These are phyloP conservation scores for Monosporozyma aerobia DNA, from an alignment of 805 yeast species.

Conservation along the genomic window DNA sequence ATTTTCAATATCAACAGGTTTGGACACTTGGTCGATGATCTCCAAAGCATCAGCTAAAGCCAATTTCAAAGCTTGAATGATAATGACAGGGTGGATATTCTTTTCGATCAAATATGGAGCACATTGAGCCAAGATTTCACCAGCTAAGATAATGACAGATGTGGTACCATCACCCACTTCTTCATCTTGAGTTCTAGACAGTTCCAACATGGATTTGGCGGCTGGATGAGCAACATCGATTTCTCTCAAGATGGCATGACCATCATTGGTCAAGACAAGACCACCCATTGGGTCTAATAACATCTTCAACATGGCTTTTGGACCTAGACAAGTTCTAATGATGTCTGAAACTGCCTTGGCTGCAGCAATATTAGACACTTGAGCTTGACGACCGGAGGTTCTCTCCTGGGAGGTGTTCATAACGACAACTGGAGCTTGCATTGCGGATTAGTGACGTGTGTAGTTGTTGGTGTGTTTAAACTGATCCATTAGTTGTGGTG, in stretches of 20 bases:
- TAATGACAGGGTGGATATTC: conserved; percentile 93
- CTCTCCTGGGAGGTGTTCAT: conserved; percentile 86
- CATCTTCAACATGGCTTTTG: conserved; percentile 98
- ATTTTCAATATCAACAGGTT: conserved; percentile 73
- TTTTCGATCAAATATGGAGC: conserved; percentile 85
- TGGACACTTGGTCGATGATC: conserved; percentile 72
- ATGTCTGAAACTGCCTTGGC: conserved; percentile 99
- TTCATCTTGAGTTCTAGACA: conserved; percentile 94
- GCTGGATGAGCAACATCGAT: conserved; percentile 98
- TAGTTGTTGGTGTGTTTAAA: conserved; percentile 7
- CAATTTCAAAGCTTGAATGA: conserved; percentile 85
- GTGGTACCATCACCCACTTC: conserved; percentile 99
- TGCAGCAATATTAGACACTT: conserved; percentile 91
- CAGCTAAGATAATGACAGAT: conserved; percentile 91
- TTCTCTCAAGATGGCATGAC: conserved; percentile 95
- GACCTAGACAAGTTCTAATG: conserved; percentile 95
- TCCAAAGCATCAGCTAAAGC: conserved; percentile 88
- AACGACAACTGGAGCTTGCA: conserved; percentile 82
- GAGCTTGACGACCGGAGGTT: conserved; percentile 96
- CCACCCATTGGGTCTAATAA: conserved; percentile 91
- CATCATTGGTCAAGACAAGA: conserved; percentile 93
- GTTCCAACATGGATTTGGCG: conserved; percentile 96
- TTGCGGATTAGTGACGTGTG: neutral
- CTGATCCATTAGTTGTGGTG: neutral
- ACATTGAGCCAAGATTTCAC: conserved; percentile 91